phyloP scores from a whole-genome alignment of 23 red algal genomes.

The Gracilaria caudata region DNA sequence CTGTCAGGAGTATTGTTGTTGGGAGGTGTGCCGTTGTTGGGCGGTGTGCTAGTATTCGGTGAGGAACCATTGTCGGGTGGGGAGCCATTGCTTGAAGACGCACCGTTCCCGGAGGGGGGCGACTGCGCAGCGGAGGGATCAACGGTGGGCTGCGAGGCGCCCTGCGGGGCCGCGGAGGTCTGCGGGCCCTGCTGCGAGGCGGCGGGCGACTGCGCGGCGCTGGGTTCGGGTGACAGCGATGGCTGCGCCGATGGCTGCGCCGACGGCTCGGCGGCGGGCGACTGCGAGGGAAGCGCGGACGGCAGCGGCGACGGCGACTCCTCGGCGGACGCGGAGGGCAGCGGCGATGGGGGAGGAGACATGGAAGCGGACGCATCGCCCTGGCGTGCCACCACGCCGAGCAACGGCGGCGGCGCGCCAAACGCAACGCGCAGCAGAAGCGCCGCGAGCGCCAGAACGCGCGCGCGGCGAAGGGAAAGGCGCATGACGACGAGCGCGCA shows the following conservation, averaged over 20 bases:
- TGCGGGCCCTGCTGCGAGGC: background rate
- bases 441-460: background rate
- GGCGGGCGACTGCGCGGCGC: background rate
- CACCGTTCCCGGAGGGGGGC: background rate
- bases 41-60: too few species aligned
- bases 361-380: background rate
- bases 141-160: background rate
- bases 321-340: background rate
- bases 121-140: background rate
- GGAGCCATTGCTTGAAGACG: background rate
- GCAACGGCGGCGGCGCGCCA: background rate
- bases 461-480: background rate
- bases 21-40: background rate
- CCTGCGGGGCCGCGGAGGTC: background rate
- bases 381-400: background rate
- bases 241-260: background rate
- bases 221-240: background rate
- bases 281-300: background rate
- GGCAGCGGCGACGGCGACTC: constrained; percentile 5
- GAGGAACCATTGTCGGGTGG: too few species aligned
- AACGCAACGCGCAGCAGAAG: too few species aligned
- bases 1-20: background rate
- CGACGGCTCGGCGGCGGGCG: constrained; percentile 1
- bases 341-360: background rate
- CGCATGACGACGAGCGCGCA: background rate